These are phyloP conservation scores for Serendipita sp. DNA, from an alignment of 768 basidiomycete genomes.

Conservation along the genomic window DNA sequence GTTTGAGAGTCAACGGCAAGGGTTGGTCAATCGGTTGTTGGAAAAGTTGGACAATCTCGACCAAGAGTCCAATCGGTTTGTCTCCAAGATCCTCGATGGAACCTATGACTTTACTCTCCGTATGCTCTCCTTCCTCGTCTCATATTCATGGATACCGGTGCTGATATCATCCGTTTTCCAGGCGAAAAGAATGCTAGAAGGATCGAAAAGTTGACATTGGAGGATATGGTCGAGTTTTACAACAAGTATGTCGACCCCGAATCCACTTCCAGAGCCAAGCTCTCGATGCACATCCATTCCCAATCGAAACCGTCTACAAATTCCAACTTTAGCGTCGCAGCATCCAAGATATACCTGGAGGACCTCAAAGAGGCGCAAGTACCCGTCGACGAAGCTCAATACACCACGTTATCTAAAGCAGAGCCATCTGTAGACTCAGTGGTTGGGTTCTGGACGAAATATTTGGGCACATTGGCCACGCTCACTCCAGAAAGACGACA, in stretches of 20 bases:
- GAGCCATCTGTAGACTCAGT: constrained; percentile 47
- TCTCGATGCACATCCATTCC: constrained; percentile 69
- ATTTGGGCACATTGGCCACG: constrained; percentile 18
- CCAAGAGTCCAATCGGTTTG: constrained; percentile 61
- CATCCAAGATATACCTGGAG: constrained; percentile 44
- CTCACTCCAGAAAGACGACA: constrained; percentile 26
- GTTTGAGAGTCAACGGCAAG: constrained; percentile 61
- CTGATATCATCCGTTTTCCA: constrained; percentile 18
- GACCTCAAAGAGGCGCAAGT: constrained; percentile 33
- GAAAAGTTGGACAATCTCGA: constrained; percentile 79
- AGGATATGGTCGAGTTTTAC: constrained; percentile 62
- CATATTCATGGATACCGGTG: neutral
- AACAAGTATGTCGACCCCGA: constrained; percentile 49
- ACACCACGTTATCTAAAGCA: constrained; percentile 36
- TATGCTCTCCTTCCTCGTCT: constrained; percentile 25
- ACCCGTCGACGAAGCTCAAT: constrained; percentile 33
- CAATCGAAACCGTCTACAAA: constrained; percentile 32
- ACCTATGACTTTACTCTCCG: constrained; percentile 78
- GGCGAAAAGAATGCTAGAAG: constrained; percentile 57
- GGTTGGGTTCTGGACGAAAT: constrained; percentile 41
- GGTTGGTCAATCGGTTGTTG: constrained; percentile 64
- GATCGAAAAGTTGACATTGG: constrained; percentile 49
- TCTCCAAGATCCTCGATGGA: constrained; percentile 55
- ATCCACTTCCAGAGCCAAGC: constrained; percentile 56
- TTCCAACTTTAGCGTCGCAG: constrained; percentile 42